phyloP scores from a whole-genome alignment of 176 grass and related monocot genomes.

The Oryza nivara region DNA sequence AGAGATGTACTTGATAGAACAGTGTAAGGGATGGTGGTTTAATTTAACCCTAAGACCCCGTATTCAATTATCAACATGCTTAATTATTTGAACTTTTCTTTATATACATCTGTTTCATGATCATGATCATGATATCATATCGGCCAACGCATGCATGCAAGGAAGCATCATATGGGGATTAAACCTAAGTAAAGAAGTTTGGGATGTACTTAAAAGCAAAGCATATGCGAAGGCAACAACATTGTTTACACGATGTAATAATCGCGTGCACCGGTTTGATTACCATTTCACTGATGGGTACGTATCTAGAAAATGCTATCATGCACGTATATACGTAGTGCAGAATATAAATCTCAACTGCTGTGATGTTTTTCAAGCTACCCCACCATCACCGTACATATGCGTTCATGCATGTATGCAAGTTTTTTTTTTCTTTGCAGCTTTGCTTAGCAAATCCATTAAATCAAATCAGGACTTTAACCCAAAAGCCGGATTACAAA shows the following conservation, averaged over 20 bases:
- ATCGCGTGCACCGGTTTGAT: constrained; percentile 23
- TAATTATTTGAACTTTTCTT: no score
- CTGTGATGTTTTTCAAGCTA: constrained; percentile 29
- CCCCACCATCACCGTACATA: neutral
- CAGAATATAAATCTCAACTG: constrained; percentile 23
- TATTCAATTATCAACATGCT: no score
- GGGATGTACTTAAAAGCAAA: constrained; percentile 5
- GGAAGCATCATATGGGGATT: neutral
- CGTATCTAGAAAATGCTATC: constrained; percentile 21
- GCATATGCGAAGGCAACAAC: neutral
- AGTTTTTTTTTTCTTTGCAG: constrained; percentile 26
- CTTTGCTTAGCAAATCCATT: constrained; percentile 7
- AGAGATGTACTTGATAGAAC: no score
- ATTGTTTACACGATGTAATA: constrained; percentile 15
- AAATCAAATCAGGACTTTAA: constrained; percentile 34
- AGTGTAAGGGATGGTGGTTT: no score
- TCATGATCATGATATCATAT: neutral
- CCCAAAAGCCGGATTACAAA: constrained; percentile 26
- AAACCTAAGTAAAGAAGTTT: constrained; percentile 26
- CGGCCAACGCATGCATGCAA: neutral
- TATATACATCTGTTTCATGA: no score
- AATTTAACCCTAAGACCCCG: no score
- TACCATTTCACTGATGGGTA: constrained; percentile 25
- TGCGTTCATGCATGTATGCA: neutral
- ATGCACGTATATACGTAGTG: neutral